phyloP scores from a whole-genome alignment of 2,329 filamentous ascomycete genomes.

The Fusarium burgessii region DNA sequence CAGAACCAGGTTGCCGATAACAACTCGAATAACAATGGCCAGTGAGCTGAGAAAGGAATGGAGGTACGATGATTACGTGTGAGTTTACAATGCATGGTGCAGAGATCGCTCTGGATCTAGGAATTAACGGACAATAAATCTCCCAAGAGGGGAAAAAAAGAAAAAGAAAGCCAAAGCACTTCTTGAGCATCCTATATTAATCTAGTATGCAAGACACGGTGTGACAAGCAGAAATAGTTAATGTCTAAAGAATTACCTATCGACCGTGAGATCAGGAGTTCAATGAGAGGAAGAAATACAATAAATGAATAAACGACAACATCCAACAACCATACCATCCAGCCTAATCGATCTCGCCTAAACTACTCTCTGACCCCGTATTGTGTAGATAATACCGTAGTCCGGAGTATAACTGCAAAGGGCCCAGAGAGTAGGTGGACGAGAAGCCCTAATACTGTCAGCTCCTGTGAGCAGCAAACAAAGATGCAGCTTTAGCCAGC shows the following conservation, averaged over 20 bases:
- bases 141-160: not conserved
- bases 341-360: conserved; percentile 15
- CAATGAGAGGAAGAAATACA: conserved; percentile 19
- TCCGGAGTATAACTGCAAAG: conserved; percentile 12
- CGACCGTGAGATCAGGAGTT: conserved; percentile 17
- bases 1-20: not conserved
- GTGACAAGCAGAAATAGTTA: conserved; percentile 18
- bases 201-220: conserved; percentile 26
- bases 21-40: not conserved
- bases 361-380: not conserved
- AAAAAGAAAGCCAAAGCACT: conserved; percentile 5
- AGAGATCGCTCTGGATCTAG: not conserved
- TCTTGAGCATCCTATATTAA: conserved; percentile 22
- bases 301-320: conserved; percentile 34
- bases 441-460: conserved; percentile 30
- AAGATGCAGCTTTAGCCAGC: conserved; percentile 42
- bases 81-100: not conserved
- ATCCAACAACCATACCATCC: conserved; percentile 30
- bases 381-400: not conserved
- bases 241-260: conserved; percentile 35
- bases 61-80: not conserved
- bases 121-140: not conserved
- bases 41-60: not conserved
- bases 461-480: conserved; percentile 39
- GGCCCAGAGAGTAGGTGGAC: conserved; percentile 7